A percentile compares a stretch with the other conserved stretches of the same genome.
Conservation (phyloP, 768 basidiomycete species). For the Hygrophoropsis aurantiaca region DNA sequence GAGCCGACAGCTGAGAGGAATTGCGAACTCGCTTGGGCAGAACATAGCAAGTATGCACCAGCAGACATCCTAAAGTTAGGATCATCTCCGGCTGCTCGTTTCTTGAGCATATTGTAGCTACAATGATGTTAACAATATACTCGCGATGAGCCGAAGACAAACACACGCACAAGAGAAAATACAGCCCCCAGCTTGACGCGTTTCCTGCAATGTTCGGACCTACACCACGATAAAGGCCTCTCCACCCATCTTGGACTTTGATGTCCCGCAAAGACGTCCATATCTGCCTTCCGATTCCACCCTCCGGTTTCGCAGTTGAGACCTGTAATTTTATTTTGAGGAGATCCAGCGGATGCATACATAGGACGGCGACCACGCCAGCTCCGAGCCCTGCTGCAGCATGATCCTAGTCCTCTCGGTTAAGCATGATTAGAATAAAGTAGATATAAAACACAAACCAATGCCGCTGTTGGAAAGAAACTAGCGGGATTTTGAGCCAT, state of each 20-base stretch:
- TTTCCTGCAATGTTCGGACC: slow-evolving; percentile 92
- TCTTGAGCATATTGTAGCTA: slow-evolving; percentile 95
- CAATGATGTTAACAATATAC: slow-evolving; percentile 5
- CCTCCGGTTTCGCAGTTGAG: slow-evolving; percentile 60
- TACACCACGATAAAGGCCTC: slow-evolving; percentile 87
- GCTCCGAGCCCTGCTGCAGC: slow-evolving; percentile 92
- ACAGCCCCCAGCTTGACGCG: slow-evolving; percentile 95
- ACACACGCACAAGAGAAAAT: slow-evolving; percentile 89
- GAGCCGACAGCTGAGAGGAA: slow-evolving; percentile 13
- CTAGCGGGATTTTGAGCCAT: slow-evolving; percentile 36
- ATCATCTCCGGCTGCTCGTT: slow-evolving; percentile 67
- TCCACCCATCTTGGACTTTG: slow-evolving; percentile 71
- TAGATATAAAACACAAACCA: slow-evolving; percentile 17
- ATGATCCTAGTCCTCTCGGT: slow-evolving; percentile 67
- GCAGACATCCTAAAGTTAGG: slow-evolving; percentile 68
- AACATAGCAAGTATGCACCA: slow-evolving; percentile 79
- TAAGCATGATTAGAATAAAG: neutral
- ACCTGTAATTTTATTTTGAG: slow-evolving; percentile 95
- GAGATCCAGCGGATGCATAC: slow-evolving; percentile 97
- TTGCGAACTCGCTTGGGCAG: slow-evolving; percentile 93
- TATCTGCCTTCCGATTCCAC: slow-evolving; percentile 70
- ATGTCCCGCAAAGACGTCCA: slow-evolving; percentile 75
- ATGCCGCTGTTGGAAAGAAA: slow-evolving; percentile 41
- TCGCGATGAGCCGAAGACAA: neutral
- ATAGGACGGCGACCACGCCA: slow-evolving; percentile 87